Evolutionary conservation across 2,329 filamentous ascomycete genomes (phyloP).

Genomic region (Colletotrichum sp.): DNA sequence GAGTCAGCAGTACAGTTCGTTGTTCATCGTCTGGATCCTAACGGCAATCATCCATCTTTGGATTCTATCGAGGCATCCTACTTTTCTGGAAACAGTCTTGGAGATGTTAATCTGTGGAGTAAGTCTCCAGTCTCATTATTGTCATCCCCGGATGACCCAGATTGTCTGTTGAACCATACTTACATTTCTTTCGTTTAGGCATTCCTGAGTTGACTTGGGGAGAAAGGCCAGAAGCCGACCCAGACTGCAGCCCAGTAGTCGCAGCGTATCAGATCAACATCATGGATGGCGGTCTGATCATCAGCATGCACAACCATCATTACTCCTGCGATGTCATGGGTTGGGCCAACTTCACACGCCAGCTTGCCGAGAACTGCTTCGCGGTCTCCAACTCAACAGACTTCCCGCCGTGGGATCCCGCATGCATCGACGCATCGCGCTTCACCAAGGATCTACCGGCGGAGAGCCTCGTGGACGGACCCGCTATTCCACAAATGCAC

Average conservation of each 20-base stretch:
- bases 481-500: conserved; percentile 30
- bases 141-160: neutral
- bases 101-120: neutral
- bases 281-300: conserved; percentile 42
- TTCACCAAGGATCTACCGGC: conserved; percentile 33
- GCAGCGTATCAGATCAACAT: conserved; percentile 46
- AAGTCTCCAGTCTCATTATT: neutral
- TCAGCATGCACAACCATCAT: conserved; percentile 47
- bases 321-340: conserved; percentile 48
- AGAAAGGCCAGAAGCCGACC: conserved; percentile 41
- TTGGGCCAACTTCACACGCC: conserved; percentile 40
- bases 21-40: neutral
- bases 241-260: conserved; percentile 34
- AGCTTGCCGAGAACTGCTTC: conserved; percentile 48
- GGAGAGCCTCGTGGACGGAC: conserved; percentile 34
- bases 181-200: neutral
- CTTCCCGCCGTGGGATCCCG: conserved; percentile 38
- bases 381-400: conserved; percentile 31
- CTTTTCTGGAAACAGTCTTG: neutral
- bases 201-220: neutral
- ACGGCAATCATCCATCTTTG: neutral
- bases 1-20: neutral
- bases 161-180: neutral
- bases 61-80: neutral
- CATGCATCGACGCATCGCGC: conserved; percentile 37